A percentile compares a stretch with the other conserved stretches of the same genome.
Conservation (phyloP, 2,329 filamentous ascomycete genomes). For the Paraconiothyrium sp. region DNA sequence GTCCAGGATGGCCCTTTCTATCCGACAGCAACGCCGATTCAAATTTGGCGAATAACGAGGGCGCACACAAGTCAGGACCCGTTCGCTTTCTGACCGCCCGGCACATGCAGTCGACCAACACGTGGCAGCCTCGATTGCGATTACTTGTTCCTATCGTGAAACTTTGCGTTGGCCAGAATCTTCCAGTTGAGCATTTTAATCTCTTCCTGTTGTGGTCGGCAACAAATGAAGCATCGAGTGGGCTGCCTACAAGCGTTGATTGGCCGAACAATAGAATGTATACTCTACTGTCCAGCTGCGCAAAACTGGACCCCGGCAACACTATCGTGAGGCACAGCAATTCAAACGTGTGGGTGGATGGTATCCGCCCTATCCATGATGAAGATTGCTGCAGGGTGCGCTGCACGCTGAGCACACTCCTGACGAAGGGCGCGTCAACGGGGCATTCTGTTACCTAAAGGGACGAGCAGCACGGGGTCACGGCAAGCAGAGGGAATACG, state of each 20-base stretch:
- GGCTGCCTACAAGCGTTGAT: conserved; percentile 23
- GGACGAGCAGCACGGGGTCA: conserved; percentile 21
- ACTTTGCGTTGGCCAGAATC: conserved; percentile 11
- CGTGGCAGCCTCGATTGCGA: conserved; percentile 31
- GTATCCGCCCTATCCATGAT: conserved; percentile 11
- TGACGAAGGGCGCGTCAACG: conserved; percentile 22
- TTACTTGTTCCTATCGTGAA: conserved; percentile 21
- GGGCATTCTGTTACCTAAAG: conserved; percentile 35
- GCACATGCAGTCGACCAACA: conserved; percentile 22
- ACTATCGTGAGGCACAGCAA: conserved; percentile 1
- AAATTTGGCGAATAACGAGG: conserved; percentile 60
- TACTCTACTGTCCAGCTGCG: background rate
- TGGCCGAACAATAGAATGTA: conserved; percentile 24
- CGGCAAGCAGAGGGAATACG: conserved; percentile 20
- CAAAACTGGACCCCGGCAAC: background rate
- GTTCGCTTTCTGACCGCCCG: conserved; percentile 37
- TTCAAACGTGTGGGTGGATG: conserved; percentile 16
- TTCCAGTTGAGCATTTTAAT: conserved; percentile 28
- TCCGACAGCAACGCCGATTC: conserved; percentile 66
- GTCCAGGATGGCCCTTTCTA: conserved; percentile 72
- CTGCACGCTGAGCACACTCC: conserved; percentile 29
- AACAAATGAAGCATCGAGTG: conserved; percentile 31
- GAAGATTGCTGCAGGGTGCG: conserved; percentile 22
- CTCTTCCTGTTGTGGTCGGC: background rate
- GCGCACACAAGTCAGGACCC: conserved; percentile 28